These are phyloP conservation scores for Bombardia bombarda DNA, from an alignment of 495 filamentous ascomycete species.

Conservation along the genomic window DNA sequence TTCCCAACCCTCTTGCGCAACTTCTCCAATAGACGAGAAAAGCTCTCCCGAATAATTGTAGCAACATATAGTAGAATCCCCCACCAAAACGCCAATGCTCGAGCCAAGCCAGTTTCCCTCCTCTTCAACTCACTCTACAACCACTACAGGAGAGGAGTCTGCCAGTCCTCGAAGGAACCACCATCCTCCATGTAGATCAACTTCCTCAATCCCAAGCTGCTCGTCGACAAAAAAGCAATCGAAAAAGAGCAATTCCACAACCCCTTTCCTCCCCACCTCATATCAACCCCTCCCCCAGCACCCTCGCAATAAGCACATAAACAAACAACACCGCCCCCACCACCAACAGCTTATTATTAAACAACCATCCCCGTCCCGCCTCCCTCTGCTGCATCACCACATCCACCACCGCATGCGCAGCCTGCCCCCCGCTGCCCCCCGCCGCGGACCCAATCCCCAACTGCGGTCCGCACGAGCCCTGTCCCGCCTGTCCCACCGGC, in stretches of 20 bases:
- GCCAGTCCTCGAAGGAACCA: too few relatives aligned
- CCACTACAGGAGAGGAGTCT: too few relatives aligned
- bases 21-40: too few relatives aligned
- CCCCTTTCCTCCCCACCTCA: background rate
- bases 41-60: too few relatives aligned
- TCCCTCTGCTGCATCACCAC: constrained; percentile 64
- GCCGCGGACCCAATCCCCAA: constrained; percentile 60
- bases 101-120: background rate
- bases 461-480: constrained; percentile 56
- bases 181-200: too few relatives aligned
- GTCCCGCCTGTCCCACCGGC: too few relatives aligned
- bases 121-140: too few relatives aligned
- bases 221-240: too few relatives aligned
- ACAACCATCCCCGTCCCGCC: constrained; percentile 73
- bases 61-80: too few relatives aligned
- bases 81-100: background rate
- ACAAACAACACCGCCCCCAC: constrained; percentile 58
- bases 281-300: constrained; percentile 44
- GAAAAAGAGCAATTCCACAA: too few relatives aligned
- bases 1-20: too few relatives aligned
- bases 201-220: too few relatives aligned
- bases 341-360: constrained; percentile 67
- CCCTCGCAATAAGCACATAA: constrained; percentile 70
- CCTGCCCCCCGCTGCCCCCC: constrained; percentile 57
- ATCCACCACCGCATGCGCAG: constrained; percentile 75